Conservation (phyloP, 495 filamentous ascomycete genomes). For the Filosporella fistucella region DNA sequence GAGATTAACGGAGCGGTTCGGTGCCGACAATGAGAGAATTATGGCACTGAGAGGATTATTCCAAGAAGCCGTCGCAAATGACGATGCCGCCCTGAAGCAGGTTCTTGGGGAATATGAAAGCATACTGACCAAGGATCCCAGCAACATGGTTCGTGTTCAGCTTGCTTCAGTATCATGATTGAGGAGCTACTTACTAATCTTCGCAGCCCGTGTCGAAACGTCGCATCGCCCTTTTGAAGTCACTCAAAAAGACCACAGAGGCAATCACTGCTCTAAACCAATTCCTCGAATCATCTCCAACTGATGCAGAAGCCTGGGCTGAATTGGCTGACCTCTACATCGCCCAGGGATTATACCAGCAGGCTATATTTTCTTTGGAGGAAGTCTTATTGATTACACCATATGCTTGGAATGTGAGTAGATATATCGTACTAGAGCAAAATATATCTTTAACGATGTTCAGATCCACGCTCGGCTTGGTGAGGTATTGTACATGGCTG, state of each 20-base stretch:
- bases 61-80: conserved; percentile 75
- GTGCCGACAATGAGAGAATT: conserved; percentile 73
- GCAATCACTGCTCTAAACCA: conserved; percentile 69
- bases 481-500: conserved; percentile 71
- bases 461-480: conserved; percentile 82
- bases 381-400: conserved; percentile 86
- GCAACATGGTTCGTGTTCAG: conserved; percentile 61
- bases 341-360: conserved; percentile 65
- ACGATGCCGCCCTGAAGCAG: conserved; percentile 54
- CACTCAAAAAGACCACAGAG: conserved; percentile 61
- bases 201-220: conserved; percentile 79
- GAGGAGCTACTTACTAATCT: conserved; percentile 11
- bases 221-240: conserved; percentile 72
- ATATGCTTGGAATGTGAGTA: conserved; percentile 88
- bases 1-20: conserved; percentile 73
- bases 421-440: neutral
- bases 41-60: conserved; percentile 78
- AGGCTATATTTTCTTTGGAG: conserved; percentile 85
- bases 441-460: neutral
- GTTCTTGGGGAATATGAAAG: conserved; percentile 74
- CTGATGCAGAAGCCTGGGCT: conserved; percentile 90
- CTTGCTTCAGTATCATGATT: neutral
- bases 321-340: conserved; percentile 87
- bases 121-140: conserved; percentile 65
- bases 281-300: conserved; percentile 78